A percentile compares a stretch with the other conserved stretches of the same genome.
Evolutionary conservation across 2,329 filamentous ascomycete species (phyloP).

Genomic region (Neonectria magnoliae): DNA sequence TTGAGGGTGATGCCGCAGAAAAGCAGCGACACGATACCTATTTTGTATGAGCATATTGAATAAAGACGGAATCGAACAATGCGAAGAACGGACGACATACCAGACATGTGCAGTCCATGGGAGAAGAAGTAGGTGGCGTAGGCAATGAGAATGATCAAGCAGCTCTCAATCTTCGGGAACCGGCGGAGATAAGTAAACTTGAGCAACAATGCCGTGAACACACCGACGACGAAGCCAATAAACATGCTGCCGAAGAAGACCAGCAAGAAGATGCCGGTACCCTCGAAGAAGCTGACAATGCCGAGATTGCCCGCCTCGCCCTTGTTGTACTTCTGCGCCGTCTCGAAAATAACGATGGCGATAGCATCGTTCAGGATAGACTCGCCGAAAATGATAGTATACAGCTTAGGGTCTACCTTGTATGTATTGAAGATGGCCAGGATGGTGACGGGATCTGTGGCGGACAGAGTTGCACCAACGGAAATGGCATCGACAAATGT

Average conservation of each 20-base stretch:
- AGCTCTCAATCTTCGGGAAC: slow-evolving; percentile 97
- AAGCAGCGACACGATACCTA: slow-evolving; percentile 93
- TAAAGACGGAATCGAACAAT: too few species aligned
- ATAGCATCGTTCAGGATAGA: slow-evolving; percentile 98
- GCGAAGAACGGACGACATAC: slow-evolving; percentile 60
- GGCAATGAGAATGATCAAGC: slow-evolving; percentile 89
- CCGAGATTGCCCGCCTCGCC: slow-evolving; percentile 77
- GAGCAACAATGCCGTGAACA: slow-evolving; percentile 85
- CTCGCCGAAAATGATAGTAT: slow-evolving; percentile 98
- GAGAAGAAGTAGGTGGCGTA: slow-evolving; percentile 99
- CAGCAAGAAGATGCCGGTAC: slow-evolving; percentile 91
- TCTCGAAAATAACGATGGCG: slow-evolving; percentile 98
- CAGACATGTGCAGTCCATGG: slow-evolving; percentile 94
- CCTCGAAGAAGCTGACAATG: slow-evolving; percentile 86
- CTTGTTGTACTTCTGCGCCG: slow-evolving; percentile 89
- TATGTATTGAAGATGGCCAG: slow-evolving; percentile 99
- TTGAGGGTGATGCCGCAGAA: slow-evolving; percentile 99
- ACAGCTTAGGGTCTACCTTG: slow-evolving; percentile 98
- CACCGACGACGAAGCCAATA: slow-evolving; percentile 88
- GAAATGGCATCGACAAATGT: slow-evolving; percentile 96
- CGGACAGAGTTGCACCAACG: slow-evolving; percentile 93
- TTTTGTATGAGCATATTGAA: slow-evolving; percentile 20
- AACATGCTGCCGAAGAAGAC: slow-evolving; percentile 95
- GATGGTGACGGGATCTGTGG: slow-evolving; percentile 97
- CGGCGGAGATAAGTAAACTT: slow-evolving; percentile 95